These are phyloP conservation scores for Dendryphion nanum DNA, from an alignment of 2,329 filamentous ascomycete species.

Conservation along the genomic window DNA sequence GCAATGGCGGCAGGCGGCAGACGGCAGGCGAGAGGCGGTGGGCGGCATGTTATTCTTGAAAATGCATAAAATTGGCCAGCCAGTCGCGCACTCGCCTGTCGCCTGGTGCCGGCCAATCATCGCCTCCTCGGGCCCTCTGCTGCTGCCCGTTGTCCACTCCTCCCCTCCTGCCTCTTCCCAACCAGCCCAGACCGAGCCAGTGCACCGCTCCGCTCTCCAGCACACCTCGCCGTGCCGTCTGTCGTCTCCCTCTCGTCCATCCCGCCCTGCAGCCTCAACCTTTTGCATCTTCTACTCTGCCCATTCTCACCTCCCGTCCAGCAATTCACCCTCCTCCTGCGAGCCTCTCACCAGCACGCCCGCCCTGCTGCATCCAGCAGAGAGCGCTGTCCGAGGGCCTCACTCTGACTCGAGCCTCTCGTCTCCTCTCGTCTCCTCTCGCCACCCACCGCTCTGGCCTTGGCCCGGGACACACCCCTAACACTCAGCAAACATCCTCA, in stretches of 20 bases:
- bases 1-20: too few relatives aligned
- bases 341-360: constrained; percentile 21
- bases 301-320: not conserved
- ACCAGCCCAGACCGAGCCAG: not conserved
- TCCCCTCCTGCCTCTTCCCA: too few relatives aligned
- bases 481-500: constrained; percentile 33
- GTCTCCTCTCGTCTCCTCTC: too few relatives aligned
- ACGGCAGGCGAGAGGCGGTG: too few relatives aligned
- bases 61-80: too few relatives aligned
- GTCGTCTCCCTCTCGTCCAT: not conserved
- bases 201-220: not conserved
- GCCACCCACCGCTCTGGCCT: constrained; percentile 28
- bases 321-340: constrained; percentile 23
- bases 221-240: too few relatives aligned
- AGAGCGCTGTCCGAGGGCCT: constrained; percentile 1
- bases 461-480: constrained; percentile 25
- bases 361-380: constrained; percentile 4
- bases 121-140: too few relatives aligned
- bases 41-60: too few relatives aligned
- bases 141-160: too few relatives aligned
- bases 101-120: too few relatives aligned
- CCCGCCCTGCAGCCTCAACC: too few relatives aligned
- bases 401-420: constrained; percentile 12
- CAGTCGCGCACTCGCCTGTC: too few relatives aligned
- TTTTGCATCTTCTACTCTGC: not conserved